These are phyloP conservation scores for Blastocystis sp. DNA, from an alignment of 352 stramenopile species.

Conservation along the genomic window DNA sequence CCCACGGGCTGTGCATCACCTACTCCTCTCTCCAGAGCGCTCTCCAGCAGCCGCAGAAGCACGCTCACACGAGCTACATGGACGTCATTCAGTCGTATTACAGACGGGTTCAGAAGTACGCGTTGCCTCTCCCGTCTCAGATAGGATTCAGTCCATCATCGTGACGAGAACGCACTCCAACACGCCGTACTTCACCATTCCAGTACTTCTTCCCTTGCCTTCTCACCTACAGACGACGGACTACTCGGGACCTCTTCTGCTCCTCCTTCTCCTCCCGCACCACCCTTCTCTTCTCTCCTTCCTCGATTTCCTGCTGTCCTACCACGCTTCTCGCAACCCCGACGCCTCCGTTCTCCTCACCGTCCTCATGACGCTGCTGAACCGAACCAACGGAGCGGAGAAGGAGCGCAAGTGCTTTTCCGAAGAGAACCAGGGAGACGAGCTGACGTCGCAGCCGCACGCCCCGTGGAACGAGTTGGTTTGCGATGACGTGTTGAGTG, in stretches of 20 bases:
- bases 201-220: neutral
- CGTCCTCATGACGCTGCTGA: neutral
- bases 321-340: neutral
- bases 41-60: neutral
- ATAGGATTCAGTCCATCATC: neutral
- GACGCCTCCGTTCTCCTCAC: neutral
- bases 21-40: neutral
- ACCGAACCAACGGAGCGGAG: neutral
- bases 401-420: neutral
- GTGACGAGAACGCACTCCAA: too few species aligned
- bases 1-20: neutral
- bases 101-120: neutral
- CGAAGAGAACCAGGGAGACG: slow-evolving; percentile 57
- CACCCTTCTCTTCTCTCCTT: slow-evolving; percentile 15
- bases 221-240: neutral
- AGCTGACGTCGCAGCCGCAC: neutral
- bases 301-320: slow-evolving; percentile 16
- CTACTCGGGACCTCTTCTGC: slow-evolving; percentile 4
- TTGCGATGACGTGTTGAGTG: neutral
- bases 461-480: neutral
- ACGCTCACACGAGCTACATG: too few species aligned
- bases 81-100: too few species aligned
- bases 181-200: neutral
- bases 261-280: neutral
- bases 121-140: neutral